Conservation (phyloP, 176 grass and related monocot genomes). For the Phoenix dactylifera region DNA sequence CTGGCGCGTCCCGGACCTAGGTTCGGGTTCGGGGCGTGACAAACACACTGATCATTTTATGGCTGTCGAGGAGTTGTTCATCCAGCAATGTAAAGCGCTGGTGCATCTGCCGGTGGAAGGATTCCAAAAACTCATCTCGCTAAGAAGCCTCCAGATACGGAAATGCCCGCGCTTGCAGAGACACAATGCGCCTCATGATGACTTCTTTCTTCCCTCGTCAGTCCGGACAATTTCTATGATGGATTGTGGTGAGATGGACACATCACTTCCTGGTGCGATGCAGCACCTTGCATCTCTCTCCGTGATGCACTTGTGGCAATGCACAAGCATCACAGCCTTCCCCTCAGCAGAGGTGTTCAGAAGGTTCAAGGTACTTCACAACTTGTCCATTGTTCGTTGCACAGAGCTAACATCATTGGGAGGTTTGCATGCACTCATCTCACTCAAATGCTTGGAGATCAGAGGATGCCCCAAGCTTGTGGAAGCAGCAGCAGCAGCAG, state of each 20-base stretch:
- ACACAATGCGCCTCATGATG: not conserved
- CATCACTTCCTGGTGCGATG: not conserved
- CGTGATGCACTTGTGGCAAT: not conserved
- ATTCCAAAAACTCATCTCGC: too few relatives aligned
- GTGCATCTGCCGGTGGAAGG: too few relatives aligned
- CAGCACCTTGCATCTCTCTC: not conserved
- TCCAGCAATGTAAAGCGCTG: too few relatives aligned
- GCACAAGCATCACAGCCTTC: not conserved
- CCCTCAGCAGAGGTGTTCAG: slow-evolving; percentile 1
- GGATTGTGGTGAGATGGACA: not conserved
- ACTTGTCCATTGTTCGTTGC: not conserved
- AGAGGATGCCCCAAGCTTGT: not conserved
- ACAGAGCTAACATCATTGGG: not conserved
- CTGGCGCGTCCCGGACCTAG: too few relatives aligned
- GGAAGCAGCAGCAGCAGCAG: not conserved
- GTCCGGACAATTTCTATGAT: not conserved
- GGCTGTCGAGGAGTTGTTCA: too few relatives aligned
- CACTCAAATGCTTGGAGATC: not conserved
- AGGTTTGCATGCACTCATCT: slow-evolving; percentile 3
- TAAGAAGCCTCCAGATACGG: too few relatives aligned
- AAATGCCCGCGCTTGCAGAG: too few relatives aligned
- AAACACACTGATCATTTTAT: too few relatives aligned
- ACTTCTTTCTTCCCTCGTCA: slow-evolving; percentile 4
- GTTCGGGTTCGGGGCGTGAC: too few relatives aligned
- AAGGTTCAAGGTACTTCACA: not conserved